A percentile compares a stretch with the other conserved stretches of the same genome.
phyloP scores from a whole-genome alignment of 2,329 filamentous ascomycete species.

The Ceratocystis alfenasii region DNA sequence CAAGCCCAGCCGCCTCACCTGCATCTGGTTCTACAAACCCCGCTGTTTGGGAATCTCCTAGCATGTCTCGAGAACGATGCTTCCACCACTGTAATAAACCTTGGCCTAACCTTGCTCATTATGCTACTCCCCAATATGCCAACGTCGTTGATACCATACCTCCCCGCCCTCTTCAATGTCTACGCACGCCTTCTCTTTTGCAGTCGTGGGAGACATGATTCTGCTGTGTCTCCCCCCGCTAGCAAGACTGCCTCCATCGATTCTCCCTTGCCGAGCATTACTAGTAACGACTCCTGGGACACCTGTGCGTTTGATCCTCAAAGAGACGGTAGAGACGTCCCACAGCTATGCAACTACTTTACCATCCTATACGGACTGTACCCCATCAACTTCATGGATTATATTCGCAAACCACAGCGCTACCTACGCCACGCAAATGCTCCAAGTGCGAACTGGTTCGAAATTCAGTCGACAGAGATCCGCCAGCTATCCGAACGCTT shows the following conservation, averaged over 20 bases:
- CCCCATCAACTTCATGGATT: slow-evolving; percentile 76
- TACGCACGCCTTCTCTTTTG: slow-evolving; percentile 72
- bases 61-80: slow-evolving; percentile 66
- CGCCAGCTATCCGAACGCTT: slow-evolving; percentile 64
- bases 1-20: slow-evolving; percentile 68
- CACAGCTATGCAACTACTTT: slow-evolving; percentile 62
- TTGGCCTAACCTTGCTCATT: slow-evolving; percentile 61
- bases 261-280: slow-evolving; percentile 22
- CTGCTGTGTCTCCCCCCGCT: slow-evolving; percentile 25
- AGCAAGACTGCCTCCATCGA: slow-evolving; percentile 20
- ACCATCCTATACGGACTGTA: slow-evolving; percentile 75
- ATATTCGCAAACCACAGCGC: slow-evolving; percentile 68
- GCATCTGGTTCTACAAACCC: slow-evolving; percentile 58
- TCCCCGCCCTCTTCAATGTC: slow-evolving; percentile 67
- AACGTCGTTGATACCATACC: slow-evolving; percentile 52
- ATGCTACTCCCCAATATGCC: slow-evolving; percentile 79
- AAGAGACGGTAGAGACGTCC: slow-evolving; percentile 48
- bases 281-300: slow-evolving; percentile 46
- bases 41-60: slow-evolving; percentile 58
- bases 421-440: slow-evolving; percentile 64
- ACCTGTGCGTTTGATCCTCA: slow-evolving; percentile 50
- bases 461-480: slow-evolving; percentile 67
- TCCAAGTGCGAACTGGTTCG: slow-evolving; percentile 57
- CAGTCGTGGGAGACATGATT: slow-evolving; percentile 46
- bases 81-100: slow-evolving; percentile 62